Evolutionary conservation across 768 basidiomycete species (phyloP).

Genomic region (Tricholoma hemisulphureum): DNA sequence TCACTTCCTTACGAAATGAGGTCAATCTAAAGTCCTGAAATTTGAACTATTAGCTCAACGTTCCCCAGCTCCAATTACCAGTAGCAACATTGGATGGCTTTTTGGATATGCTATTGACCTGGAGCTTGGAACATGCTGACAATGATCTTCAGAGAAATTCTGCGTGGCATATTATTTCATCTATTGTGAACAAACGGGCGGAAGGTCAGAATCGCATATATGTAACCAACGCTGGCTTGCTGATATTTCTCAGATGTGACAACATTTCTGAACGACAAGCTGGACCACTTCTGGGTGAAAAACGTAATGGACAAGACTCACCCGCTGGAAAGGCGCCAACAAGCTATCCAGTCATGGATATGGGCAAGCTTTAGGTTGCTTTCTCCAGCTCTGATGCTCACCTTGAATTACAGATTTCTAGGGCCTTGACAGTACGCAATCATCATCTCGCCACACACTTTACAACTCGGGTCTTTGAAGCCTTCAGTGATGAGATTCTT

Average conservation of each 20-base stretch:
- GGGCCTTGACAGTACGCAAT: slow-evolving; percentile 75
- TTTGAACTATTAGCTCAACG: slow-evolving; percentile 3
- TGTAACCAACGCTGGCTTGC: not conserved
- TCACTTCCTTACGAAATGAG: slow-evolving; percentile 66
- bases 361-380: slow-evolving; percentile 50
- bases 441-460: slow-evolving; percentile 57
- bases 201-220: slow-evolving; percentile 47
- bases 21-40: slow-evolving; percentile 34
- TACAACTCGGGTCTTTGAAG: slow-evolving; percentile 62
- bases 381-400: not conserved
- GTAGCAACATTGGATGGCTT: slow-evolving; percentile 49
- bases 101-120: slow-evolving; percentile 53
- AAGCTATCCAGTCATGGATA: slow-evolving; percentile 59
- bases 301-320: slow-evolving; percentile 39
- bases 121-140: slow-evolving; percentile 52
- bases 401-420: slow-evolving; percentile 54
- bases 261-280: slow-evolving; percentile 41
- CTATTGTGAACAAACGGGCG: slow-evolving; percentile 76
- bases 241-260: slow-evolving; percentile 39
- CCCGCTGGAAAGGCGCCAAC: slow-evolving; percentile 40
- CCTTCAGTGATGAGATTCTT: slow-evolving; percentile 65
- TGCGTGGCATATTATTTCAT: slow-evolving; percentile 56
- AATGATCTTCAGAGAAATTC: slow-evolving; percentile 53
- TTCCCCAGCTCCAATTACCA: slow-evolving; percentile 50
- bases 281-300: slow-evolving; percentile 48